Percentiles rank a stretch among this genome's conserved stretches.
phyloP scores from a whole-genome alignment of 1,284 basidiomycete genomes.

The Irpex sp. region DNA sequence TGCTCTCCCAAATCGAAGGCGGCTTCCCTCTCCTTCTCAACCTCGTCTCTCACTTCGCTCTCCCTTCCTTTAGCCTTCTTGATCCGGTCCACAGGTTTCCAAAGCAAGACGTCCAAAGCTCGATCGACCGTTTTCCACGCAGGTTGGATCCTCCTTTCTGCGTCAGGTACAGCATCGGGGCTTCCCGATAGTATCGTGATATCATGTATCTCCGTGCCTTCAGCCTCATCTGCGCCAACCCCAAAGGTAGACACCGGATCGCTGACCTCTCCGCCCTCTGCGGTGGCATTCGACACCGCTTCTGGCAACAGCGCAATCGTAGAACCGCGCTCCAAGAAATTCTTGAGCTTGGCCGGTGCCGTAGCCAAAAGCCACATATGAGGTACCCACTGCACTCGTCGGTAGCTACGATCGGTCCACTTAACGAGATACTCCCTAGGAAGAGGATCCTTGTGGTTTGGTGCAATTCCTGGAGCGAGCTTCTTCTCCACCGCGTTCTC shows the following conservation, averaged over 20 bases:
- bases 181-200: conserved; percentile 15
- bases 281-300: conserved; percentile 32
- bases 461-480: conserved; percentile 36
- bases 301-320: conserved; percentile 62
- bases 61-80: conserved; percentile 29
- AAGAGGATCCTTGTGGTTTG: conserved; percentile 56
- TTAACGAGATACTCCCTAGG: conserved; percentile 91
- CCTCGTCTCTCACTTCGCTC: conserved; percentile 23
- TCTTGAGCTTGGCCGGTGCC: conserved; percentile 58
- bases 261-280: conserved; percentile 26
- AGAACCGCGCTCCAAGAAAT: conserved; percentile 73
- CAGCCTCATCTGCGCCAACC: conserved; percentile 28
- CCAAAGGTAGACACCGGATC: conserved; percentile 17
- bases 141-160: conserved; percentile 66
- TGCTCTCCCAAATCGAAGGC: conserved; percentile 56
- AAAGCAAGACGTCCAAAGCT: conserved; percentile 72
- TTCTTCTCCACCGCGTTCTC: conserved; percentile 52
- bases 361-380: conserved; percentile 83
- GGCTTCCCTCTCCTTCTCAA: conserved; percentile 33
- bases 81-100: conserved; percentile 34
- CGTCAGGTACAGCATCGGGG: conserved; percentile 41
- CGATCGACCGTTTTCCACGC: conserved; percentile 81
- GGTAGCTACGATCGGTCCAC: conserved; percentile 75
- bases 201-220: conserved; percentile 23
- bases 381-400: conserved; percentile 82